A percentile compares a stretch with the other conserved stretches of the same genome.
Conservation (phyloP, 257 asterid genomes). For the Solanum sejunctum region DNA sequence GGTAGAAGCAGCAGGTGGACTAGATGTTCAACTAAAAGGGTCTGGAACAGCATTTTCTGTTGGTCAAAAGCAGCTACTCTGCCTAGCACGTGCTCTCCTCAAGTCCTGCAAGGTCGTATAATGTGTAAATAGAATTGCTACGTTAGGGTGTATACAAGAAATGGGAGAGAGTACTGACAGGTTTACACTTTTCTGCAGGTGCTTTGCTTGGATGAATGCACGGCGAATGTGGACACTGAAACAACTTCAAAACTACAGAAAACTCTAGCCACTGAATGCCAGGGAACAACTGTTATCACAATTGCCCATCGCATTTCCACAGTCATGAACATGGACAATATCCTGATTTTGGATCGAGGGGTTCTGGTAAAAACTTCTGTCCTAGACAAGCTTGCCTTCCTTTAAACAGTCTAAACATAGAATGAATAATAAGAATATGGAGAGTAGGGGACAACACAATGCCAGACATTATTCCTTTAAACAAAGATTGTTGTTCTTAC, state of each 20-base stretch:
- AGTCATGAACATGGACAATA: constrained; percentile 53
- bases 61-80: constrained; percentile 94
- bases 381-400: not conserved
- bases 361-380: constrained; percentile 29
- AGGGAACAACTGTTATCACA: constrained; percentile 48
- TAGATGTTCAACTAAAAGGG: constrained; percentile 59
- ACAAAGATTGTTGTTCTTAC: not conserved
- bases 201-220: constrained; percentile 90
- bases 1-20: constrained; percentile 73
- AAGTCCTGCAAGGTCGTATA: constrained; percentile 60
- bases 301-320: constrained; percentile 94
- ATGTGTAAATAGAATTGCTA: not conserved
- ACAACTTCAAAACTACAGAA: constrained; percentile 75
- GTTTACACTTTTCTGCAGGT: constrained; percentile 25
- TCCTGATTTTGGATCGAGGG: constrained; percentile 75
- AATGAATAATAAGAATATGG: not conserved
- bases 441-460: not conserved
- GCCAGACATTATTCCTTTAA: not conserved
- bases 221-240: constrained; percentile 73
- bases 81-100: constrained; percentile 89
- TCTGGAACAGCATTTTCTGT: constrained; percentile 80
- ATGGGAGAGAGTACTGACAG: not conserved
- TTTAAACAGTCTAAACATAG: not conserved
- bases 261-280: constrained; percentile 47
- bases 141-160: not conserved